phyloP scores from a whole-genome alignment of 2,329 filamentous ascomycete species.

The Colletotrichum aenigma region DNA sequence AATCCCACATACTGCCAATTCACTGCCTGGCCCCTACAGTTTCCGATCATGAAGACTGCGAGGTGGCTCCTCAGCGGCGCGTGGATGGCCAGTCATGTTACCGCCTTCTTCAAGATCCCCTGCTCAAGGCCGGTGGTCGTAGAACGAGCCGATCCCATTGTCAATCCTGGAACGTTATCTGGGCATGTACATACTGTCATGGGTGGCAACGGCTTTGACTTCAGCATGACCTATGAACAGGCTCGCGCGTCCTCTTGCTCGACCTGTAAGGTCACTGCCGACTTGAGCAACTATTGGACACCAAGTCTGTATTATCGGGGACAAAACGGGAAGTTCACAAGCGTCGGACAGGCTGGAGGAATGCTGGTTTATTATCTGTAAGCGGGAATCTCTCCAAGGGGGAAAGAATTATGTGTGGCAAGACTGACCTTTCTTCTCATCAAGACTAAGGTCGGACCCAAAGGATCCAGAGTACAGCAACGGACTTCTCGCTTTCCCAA shows the following conservation, averaged over 20 bases:
- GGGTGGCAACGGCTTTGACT: slow-evolving; percentile 65
- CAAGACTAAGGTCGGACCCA: slow-evolving; percentile 43
- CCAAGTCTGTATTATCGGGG: slow-evolving; percentile 58
- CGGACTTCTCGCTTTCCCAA: slow-evolving; percentile 62
- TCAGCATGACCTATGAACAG: slow-evolving; percentile 55
- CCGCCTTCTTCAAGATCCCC: slow-evolving; percentile 20
- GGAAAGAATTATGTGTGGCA: background rate
- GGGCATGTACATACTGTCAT: slow-evolving; percentile 65
- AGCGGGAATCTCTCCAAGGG: slow-evolving; percentile 14
- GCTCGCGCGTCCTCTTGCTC: slow-evolving; percentile 64
- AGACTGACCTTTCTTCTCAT: background rate
- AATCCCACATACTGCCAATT: background rate
- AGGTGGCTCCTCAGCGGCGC: background rate
- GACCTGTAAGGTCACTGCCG: slow-evolving; percentile 65
- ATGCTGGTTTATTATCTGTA: slow-evolving; percentile 55
- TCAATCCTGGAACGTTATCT: slow-evolving; percentile 56
- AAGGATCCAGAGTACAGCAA: slow-evolving; percentile 42
- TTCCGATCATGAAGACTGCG: background rate
- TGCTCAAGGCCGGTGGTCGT: slow-evolving; percentile 20
- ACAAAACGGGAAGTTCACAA: slow-evolving; percentile 58
- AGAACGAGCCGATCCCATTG: slow-evolving; percentile 63
- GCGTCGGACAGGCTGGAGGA: slow-evolving; percentile 47
- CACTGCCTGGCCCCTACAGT: background rate
- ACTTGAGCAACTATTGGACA: slow-evolving; percentile 73
- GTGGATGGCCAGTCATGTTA: background rate